phyloP scores from a whole-genome alignment of 345 rosid genomes.

The Stellera chamaejasme region DNA sequence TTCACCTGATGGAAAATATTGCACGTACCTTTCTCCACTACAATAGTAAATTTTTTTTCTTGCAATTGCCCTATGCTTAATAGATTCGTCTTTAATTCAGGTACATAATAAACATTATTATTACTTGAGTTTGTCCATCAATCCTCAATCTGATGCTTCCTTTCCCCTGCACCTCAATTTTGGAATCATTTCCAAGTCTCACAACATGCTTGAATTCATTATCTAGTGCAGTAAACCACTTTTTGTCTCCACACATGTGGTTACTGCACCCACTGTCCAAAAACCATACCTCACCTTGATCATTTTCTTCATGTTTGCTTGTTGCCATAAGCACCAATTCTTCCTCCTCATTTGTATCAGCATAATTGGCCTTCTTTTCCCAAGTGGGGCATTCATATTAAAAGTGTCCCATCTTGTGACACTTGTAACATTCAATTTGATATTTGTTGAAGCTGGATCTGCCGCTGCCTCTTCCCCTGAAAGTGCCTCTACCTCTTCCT shows the following conservation, averaged over 20 bases:
- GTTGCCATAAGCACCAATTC: neutral
- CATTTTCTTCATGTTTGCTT: neutral
- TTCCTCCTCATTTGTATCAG: too few species aligned
- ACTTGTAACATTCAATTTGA: too few species aligned
- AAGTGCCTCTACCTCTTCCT: too few species aligned
- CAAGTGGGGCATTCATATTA: too few species aligned
- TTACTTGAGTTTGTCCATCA: neutral
- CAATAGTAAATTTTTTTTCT: neutral
- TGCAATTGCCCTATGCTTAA: neutral
- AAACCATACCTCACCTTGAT: neutral
- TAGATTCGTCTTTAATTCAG: neutral
- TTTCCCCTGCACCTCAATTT: neutral
- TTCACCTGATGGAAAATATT: neutral
- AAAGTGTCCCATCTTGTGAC: too few species aligned
- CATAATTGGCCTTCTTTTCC: too few species aligned
- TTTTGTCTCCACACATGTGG: neutral
- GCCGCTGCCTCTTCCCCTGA: too few species aligned
- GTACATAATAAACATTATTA: neutral
- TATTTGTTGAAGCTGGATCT: too few species aligned
- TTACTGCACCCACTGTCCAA: neutral
- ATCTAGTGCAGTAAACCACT: neutral
- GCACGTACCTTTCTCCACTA: neutral
- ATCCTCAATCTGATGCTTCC: neutral
- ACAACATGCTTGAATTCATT: neutral
- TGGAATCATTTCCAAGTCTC: neutral